Base-by-base conservation (phyloP, 2,329 filamentous ascomycete species). In the Claviceps purpurea region DNA sequence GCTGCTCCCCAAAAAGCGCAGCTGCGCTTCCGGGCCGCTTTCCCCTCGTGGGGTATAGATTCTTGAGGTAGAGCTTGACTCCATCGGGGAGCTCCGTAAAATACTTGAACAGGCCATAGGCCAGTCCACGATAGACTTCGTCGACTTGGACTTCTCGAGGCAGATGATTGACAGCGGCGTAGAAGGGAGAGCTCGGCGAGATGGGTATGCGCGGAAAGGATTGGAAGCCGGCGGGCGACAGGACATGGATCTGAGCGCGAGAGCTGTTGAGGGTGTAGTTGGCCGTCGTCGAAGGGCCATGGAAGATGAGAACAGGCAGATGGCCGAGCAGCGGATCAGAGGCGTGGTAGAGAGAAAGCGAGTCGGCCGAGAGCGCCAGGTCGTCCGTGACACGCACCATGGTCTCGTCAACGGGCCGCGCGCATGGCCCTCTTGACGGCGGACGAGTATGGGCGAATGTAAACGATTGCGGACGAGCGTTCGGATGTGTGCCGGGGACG, bases 71-170 rank as follows among this genome's bases (percentile, higher is more conserved):
- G 60, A 75, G 75, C 73, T 89, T 95, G 63, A 89, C 84, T 40
- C 78, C 73, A 51, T 85, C 79, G 22, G 90, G 82, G 50, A 98
- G 75, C 69, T 97, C 91, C 55, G 80, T 78, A 65, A 96, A 97
- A 74, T 96, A 98, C 67, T 95, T 96, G 73, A 85, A 85, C 59
- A 98, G 75, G 52, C 88, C 89, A 68, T 97, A 95, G 47, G 91
- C 93, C 52, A 98, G 77, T 18, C 85, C 93, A 46, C 93, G 84
- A 69, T 86, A 94, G 57, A 95, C 77, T 68, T 97, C 91, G 66
- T 97, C 91, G 62, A 91, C 91, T 72, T 97, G 93, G 68, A 90
- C 89, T 65, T 96, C 91, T 64, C 89, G 85, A 43, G 93, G 89
- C 44, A 98, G 78, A 65, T 90, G 82, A 65, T 87, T 84, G 66